phyloP scores from a whole-genome alignment of 345 rosid genomes.

The Ceriops zippeliana region DNA sequence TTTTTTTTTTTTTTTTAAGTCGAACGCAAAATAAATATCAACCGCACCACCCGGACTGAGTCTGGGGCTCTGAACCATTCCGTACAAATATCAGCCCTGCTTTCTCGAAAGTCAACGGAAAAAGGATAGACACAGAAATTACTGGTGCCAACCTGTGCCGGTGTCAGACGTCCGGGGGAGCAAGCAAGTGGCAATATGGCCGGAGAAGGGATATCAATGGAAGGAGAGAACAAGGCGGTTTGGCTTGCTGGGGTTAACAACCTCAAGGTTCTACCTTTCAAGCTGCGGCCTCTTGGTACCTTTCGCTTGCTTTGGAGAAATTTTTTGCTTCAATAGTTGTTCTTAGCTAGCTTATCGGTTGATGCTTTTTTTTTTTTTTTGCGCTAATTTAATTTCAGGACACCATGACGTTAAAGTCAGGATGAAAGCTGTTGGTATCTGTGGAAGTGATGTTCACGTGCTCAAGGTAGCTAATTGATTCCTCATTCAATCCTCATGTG shows the following conservation, averaged over 20 bases:
- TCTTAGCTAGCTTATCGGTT: not conserved
- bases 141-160: no score
- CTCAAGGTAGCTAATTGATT: constrained; percentile 51
- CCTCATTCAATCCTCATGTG: not conserved
- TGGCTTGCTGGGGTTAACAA: constrained; percentile 72
- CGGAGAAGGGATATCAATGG: constrained; percentile 14
- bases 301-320: not conserved
- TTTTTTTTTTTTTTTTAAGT: no score
- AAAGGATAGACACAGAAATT: no score
- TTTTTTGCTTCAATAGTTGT: not conserved
- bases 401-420: constrained; percentile 74
- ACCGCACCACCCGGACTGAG: no score
- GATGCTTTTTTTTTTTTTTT: not conserved
- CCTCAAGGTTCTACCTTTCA: constrained; percentile 77
- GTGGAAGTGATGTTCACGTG: constrained; percentile 93
- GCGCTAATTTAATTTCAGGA: constrained; percentile 30
- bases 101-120: no score
- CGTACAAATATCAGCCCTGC: no score
- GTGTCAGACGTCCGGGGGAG: not conserved
- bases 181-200: not conserved
- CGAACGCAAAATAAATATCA: no score
- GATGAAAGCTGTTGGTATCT: constrained; percentile 89
- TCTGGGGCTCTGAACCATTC: no score
- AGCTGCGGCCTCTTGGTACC: constrained; percentile 67
- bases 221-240: constrained; percentile 80